Evolutionary conservation across 768 basidiomycete genomes (phyloP), one percentile per base, ranked within the genome.

Genomic region (Clavulina sp.): DNA sequence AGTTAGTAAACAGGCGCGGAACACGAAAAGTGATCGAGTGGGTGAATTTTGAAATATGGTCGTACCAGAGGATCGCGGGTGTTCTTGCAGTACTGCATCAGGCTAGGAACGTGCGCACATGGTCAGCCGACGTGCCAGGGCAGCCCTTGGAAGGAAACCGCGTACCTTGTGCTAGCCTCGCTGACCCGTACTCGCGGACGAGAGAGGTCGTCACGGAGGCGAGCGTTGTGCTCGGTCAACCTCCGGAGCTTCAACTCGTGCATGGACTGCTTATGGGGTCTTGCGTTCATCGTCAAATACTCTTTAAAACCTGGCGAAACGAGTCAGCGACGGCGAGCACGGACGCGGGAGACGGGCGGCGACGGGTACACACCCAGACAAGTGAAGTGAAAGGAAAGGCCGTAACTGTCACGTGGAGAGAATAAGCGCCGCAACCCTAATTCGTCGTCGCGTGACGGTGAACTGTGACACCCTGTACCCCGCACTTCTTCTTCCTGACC

Each of bases 161-260:
- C 80, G 57, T 59, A 88, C 88, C 80, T 85, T 58, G 81, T 72
- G 61, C 80, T 83, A 34, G 92, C 92, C 67, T 95, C 89, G 62
- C 87, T 91, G 56, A 96, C 84, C 58, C 82, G 71, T 60, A 91
- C 78, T 61, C 92, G 73, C n/a, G 88, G 87, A 58, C 91, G 70
- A 41, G 81, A 78, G 55, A 96, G 69, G 65, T 96, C 92, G 62
- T 95, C 92, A 60, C 81, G 72, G 62, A 95, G 66, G 57, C 92
- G 75, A 64, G 85, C 81, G 62, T 93, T 96, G 69, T 95, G 89
- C 68, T 96, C 92, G 48, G 81, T 84, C 62, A 96, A 70, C 36
- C 92, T 74, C 33, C 91, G 78, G 56, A 95, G 80, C 76, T 93
- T 95, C 63, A 95, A 83, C 75, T 95, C 92, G 48, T 85, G 86